Evolutionary conservation across 2,329 filamentous ascomycete genomes (phyloP).

Genomic region (Fonsecaea pugnacius): DNA sequence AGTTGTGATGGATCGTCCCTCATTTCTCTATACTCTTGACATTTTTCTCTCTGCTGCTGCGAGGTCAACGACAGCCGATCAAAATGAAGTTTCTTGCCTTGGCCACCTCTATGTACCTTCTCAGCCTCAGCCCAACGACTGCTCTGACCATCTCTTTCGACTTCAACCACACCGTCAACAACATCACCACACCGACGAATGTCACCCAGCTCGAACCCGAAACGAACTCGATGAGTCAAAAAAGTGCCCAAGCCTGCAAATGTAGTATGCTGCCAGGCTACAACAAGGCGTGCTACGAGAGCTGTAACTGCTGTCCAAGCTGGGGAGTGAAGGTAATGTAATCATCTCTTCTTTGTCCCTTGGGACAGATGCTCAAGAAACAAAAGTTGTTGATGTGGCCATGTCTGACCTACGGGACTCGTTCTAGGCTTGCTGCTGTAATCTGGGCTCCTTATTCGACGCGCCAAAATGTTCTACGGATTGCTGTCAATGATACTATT

Average conservation of each 20-base stretch:
- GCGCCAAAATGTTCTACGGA: not conserved
- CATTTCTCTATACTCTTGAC: not conserved
- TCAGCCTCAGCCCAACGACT: not conserved
- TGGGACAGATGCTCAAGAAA: not conserved
- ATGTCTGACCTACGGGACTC: not conserved
- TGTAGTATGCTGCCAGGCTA: not conserved
- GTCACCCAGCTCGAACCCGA: not conserved
- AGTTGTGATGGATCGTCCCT: not conserved
- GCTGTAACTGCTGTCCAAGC: not conserved
- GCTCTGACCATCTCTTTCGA: not conserved
- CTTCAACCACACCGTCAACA: not conserved
- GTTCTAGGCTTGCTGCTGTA: not conserved
- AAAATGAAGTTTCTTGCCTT: not conserved
- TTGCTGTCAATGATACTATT: not conserved
- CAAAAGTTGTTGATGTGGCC: not conserved
- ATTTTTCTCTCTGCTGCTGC: not conserved
- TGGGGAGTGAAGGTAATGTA: not conserved
- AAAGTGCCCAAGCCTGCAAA: not conserved
- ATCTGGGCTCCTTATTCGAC: not conserved
- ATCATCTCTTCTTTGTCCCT: not conserved
- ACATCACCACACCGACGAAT: not conserved
- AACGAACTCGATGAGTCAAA: not conserved
- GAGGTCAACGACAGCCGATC: not conserved
- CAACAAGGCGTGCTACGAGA: not conserved
- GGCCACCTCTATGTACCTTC: not conserved